Conservation (phyloP, 2,329 filamentous ascomycete genomes). For the Alternaria hordeiaustralica region DNA sequence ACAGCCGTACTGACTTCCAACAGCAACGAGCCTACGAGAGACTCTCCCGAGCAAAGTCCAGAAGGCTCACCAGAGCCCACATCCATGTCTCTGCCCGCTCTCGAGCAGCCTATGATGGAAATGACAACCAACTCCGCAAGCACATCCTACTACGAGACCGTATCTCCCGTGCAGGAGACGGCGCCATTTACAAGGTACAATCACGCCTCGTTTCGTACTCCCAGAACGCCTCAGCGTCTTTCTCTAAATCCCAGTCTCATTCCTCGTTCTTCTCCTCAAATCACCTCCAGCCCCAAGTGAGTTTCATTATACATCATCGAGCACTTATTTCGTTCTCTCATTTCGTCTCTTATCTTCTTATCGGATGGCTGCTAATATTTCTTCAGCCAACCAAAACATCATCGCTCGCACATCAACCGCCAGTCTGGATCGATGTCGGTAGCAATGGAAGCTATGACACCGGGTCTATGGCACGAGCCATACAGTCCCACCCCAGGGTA, state of each 20-base stretch:
- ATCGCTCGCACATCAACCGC: slow-evolving; percentile 10
- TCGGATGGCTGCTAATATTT: background rate
- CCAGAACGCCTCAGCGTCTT: slow-evolving; percentile 43
- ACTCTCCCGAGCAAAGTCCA: slow-evolving; percentile 33
- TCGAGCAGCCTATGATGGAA: slow-evolving; percentile 19
- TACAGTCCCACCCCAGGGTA: slow-evolving; percentile 40
- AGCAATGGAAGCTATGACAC: slow-evolving; percentile 24
- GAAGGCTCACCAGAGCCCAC: slow-evolving; percentile 29
- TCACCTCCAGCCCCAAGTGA: slow-evolving; percentile 43
- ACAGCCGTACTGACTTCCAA: slow-evolving; percentile 18
- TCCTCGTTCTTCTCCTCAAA: slow-evolving; percentile 40
- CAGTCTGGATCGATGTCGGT: slow-evolving; percentile 25
- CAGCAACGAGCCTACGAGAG: slow-evolving; percentile 39
- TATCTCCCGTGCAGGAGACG: slow-evolving; percentile 35
- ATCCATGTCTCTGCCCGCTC: slow-evolving; percentile 17
- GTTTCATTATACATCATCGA: slow-evolving; percentile 38
- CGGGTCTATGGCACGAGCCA: slow-evolving; percentile 34
- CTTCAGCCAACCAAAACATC: slow-evolving; percentile 29
- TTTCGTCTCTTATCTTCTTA: background rate
- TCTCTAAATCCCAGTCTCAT: slow-evolving; percentile 36
- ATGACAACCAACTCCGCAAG: slow-evolving; percentile 22
- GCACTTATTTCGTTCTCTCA: slow-evolving; percentile 10
- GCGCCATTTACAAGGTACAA: slow-evolving; percentile 46
- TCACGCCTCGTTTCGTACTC: slow-evolving; percentile 46
- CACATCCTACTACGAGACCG: slow-evolving; percentile 24